Base-by-base conservation (phyloP, 1,284 basidiomycete species). In the Fomitiporia mediterranea region DNA sequence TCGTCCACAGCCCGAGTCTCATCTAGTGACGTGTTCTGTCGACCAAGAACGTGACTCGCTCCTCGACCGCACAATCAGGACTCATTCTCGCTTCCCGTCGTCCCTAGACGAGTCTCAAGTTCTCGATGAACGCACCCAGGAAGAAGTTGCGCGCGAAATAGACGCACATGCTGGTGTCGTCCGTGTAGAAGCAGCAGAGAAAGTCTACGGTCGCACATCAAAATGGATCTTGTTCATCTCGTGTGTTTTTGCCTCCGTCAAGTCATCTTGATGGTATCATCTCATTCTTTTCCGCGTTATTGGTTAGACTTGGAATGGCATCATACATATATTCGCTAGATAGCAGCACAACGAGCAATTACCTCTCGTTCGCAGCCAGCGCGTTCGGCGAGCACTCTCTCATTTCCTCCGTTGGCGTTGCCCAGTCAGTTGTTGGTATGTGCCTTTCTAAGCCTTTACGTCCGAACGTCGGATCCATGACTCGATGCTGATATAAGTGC, bases 241-340 rank as follows among this genome's bases (percentile, higher is more conserved):
- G 83, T 83, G 57, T 46, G 72, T 65, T n/a, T 35, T 13, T 44
- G 27, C 3, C 13, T 7, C 38, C n/a, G n/a, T 30, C 15, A 15
- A 28, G 15, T 15, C 17, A 7, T n/a, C 21, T 46, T 15, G 27
- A 2, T 6, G 11, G 5, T 15, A 15, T 3, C 30, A 25, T 32
- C 44, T n/a, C 17, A 21, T 2, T 4, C 19, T 46, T 27, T 28
- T 46, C 4, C 9, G 7, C 13, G 44, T 15, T 13, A 2, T 46
- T 15, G 1, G 4, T 11, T 17, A 86, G 85, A 49, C 71, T 90
- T 56, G 85, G 75, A 27, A 75, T 89, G 2, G 83, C 84, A 0
- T 79, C 84, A 1, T 91, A 90, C 68, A 84, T 89, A 61, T 91
- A 90, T 68, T 86, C 86, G 0, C 74, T 91, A 13, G 88, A 90